Conservation (phyloP, 129 eudicot genomes). For the Centella asiatica region DNA sequence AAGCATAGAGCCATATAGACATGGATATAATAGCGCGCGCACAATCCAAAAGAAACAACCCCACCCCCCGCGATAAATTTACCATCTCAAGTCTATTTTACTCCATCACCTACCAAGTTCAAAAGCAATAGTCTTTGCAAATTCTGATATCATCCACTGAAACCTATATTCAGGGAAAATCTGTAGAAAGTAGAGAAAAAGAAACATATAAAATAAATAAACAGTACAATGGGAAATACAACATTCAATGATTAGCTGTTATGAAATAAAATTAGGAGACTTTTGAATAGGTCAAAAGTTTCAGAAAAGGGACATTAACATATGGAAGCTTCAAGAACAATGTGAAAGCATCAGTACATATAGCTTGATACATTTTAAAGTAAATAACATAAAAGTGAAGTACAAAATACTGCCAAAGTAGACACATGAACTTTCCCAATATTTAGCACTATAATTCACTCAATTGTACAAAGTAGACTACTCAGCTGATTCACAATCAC, state of each 20-base stretch:
- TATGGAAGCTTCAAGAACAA: not conserved
- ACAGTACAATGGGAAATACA: not conserved
- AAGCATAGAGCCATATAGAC: no score
- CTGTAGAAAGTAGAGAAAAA: constrained; percentile 39
- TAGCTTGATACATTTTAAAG: not conserved
- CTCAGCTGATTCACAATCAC: not conserved
- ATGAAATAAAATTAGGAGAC: not conserved
- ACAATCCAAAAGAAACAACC: no score
- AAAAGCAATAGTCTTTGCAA: constrained; percentile 60
- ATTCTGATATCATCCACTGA: constrained; percentile 74
- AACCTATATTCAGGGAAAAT: constrained; percentile 89
- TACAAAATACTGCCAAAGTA: not conserved
- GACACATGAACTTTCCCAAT: not conserved
- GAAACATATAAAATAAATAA: constrained; percentile 5
- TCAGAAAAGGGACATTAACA: not conserved
- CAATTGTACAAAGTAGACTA: not conserved
- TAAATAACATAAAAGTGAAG: not conserved
- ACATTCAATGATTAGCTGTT: not conserved
- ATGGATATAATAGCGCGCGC: no score
- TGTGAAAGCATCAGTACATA: not conserved
- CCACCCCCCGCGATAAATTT: no score
- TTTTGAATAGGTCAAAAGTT: not conserved
- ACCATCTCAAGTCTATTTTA: not conserved
- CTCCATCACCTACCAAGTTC: constrained; percentile 70
- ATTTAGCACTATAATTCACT: not conserved